Base-by-base conservation (phyloP, 1,139 yeast genomes). In the Kodamaea anthophila region DNA sequence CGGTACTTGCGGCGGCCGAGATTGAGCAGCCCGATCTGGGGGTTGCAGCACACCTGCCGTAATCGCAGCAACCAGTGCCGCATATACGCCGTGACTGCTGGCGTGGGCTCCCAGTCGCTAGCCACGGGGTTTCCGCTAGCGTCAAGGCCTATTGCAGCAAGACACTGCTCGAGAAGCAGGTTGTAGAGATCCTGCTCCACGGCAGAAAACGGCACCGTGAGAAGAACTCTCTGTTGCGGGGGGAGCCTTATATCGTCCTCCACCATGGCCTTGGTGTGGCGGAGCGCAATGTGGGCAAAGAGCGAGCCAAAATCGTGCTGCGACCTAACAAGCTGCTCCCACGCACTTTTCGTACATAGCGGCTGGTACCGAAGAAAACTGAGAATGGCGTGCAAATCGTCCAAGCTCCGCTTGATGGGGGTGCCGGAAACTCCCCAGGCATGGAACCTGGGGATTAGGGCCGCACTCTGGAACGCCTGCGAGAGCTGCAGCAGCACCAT, bases 371-470 rank as follows among this genome's bases (percentile, higher is more conserved):
- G 65, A 38, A 87, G 56, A 46, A 85, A 88, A 11, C 74, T 67
- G 21, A 87, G 51, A 5, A 86, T 65, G 0, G 94, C 81, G 32
- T 71, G 76, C 33, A 87, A 59, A 53, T 88, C 96, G 27, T 61
- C 58, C 35, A 84, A 56, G 26, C 72, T 65, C 40, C 73, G 74
- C 39, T 77, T 74, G 8, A 87, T 81, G 0, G 97, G 94, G 0
- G 98, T 91, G 5, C 98, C 98, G 1, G 95, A 83, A 1, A 87
- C 96, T 5, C 95, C 96, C 97, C 97, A 91, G 0, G 95, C 77
- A 56, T 91, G 96, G 31, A 75, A 72, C 31, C 96, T 62, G 4
- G 95, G 94, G 14, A 91, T 74, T 23, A 83, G 59, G 3, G 84
- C 65, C 0, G 96, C 87, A 35, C 86, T 84, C 39, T 74, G 77